Percentiles rank a stretch among this genome's conserved stretches.
These are phyloP conservation scores for Bruguiera sexangula DNA, from an alignment of 345 rosid genomes.

Conservation along the genomic window DNA sequence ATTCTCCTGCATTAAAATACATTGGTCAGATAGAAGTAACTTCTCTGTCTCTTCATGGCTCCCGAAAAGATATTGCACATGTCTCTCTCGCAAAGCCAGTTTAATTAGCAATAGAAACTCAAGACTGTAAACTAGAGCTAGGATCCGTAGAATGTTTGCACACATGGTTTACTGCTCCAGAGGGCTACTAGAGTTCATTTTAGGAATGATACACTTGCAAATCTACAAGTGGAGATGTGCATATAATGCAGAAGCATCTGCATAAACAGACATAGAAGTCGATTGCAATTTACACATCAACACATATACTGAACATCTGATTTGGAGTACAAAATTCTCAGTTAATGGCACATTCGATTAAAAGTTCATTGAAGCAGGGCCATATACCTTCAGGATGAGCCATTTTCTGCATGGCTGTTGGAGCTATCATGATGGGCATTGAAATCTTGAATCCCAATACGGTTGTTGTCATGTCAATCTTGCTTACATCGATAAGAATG, in stretches of 20 bases:
- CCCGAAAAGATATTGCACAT: too few relatives aligned
- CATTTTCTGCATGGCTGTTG: conserved; percentile 97
- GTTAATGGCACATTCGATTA: background rate
- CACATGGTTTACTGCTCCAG: too few relatives aligned
- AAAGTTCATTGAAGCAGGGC: background rate
- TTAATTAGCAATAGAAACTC: too few relatives aligned
- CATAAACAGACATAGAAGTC: background rate
- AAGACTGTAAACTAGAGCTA: too few relatives aligned
- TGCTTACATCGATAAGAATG: conserved; percentile 79
- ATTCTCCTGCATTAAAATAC: conserved; percentile 64
- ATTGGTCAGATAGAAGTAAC: conserved; percentile 13
- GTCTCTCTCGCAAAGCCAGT: too few relatives aligned
- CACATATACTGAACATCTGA: too few relatives aligned
- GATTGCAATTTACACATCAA: background rate
- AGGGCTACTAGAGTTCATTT: too few relatives aligned
- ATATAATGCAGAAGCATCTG: background rate
- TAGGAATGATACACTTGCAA: background rate
- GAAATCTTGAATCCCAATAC: conserved; percentile 85
- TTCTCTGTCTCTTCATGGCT: background rate
- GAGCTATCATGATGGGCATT: conserved; percentile 97
- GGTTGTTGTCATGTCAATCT: conserved; percentile 66
- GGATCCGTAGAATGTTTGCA: too few relatives aligned
- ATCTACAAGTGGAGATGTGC: background rate
- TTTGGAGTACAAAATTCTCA: too few relatives aligned
- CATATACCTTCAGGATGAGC: conserved; percentile 83